A percentile compares a stretch with the other conserved stretches of the same genome.
Evolutionary conservation across 2,329 filamentous ascomycete species (phyloP).

Genomic region (Keithomyces neogunnii): DNA sequence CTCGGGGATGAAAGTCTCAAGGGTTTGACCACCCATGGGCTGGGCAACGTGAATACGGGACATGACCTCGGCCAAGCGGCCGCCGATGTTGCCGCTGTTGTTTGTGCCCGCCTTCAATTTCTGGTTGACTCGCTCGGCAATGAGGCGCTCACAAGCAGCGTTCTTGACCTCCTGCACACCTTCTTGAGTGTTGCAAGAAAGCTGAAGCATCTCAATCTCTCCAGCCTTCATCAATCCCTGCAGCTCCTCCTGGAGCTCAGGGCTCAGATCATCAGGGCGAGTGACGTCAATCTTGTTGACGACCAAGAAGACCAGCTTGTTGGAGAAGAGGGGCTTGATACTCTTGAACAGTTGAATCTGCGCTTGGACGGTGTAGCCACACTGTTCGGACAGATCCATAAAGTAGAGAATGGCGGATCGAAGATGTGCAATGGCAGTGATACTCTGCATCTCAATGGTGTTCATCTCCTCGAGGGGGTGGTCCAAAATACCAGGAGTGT

Average conservation of each 20-base stretch:
- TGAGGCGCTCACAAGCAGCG: constrained; percentile 81
- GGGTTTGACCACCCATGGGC: constrained; percentile 70
- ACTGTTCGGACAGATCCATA: constrained; percentile 96
- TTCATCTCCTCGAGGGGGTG: constrained; percentile 99
- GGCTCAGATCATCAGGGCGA: constrained; percentile 77
- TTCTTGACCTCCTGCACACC: constrained; percentile 95
- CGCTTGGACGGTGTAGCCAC: constrained; percentile 84
- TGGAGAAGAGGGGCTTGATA: constrained; percentile 93
- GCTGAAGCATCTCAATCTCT: constrained; percentile 85
- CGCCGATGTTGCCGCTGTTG: constrained; percentile 65
- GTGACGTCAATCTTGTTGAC: constrained; percentile 98
- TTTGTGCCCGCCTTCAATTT: constrained; percentile 90
- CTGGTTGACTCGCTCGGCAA: constrained; percentile 87
- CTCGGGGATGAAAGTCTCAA: constrained; percentile 84
- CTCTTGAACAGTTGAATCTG: constrained; percentile 94
- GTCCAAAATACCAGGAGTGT: constrained; percentile 96
- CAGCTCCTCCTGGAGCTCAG: constrained; percentile 68
- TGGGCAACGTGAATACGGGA: constrained; percentile 94
- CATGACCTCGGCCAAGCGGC: constrained; percentile 82
- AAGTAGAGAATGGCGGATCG: constrained; percentile 94
- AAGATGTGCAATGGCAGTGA: constrained; percentile 95
- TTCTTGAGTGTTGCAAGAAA: constrained; percentile 92
- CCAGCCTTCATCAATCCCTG: constrained; percentile 74
- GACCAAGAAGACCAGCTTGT: constrained; percentile 94
- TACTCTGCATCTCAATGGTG: constrained; percentile 97